phyloP scores from a whole-genome alignment of 805 yeast genomes.

The Kregervanrija fluxuum region DNA sequence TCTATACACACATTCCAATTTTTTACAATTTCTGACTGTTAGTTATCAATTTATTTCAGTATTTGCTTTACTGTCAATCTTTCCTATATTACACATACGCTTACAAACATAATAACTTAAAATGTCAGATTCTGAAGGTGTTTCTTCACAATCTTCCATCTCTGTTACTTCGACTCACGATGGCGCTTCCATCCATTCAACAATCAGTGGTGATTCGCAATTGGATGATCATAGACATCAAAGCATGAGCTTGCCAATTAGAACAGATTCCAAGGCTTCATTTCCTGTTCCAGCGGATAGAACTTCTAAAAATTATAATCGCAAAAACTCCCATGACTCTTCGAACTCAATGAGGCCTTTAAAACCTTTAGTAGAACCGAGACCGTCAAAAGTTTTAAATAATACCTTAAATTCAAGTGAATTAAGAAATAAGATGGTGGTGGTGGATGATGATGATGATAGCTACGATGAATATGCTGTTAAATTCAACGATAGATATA shows the following conservation, averaged over 20 bases:
- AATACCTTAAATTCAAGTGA: constrained; percentile 21
- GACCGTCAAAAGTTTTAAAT: constrained; percentile 6
- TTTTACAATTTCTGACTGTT: too few relatives aligned
- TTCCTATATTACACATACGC: too few relatives aligned
- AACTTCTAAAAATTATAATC: not conserved
- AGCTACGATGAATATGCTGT: constrained; percentile 22
- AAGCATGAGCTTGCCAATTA: constrained; percentile 26
- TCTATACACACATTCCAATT: too few relatives aligned
- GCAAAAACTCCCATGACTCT: constrained; percentile 6
- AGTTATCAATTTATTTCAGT: not conserved
- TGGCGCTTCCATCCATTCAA: constrained; percentile 26
- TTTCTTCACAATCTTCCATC: constrained; percentile 18
- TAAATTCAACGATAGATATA: constrained; percentile 17
- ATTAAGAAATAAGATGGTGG: constrained; percentile 23
- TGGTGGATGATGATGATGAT: constrained; percentile 24
- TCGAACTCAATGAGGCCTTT: not conserved
- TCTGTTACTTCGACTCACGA: constrained; percentile 25
- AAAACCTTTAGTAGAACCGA: not conserved
- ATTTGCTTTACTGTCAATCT: not conserved
- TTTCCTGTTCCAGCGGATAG: not conserved
- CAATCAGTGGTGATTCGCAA: constrained; percentile 29
- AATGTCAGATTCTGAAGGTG: constrained; percentile 17
- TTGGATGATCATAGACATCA: constrained; percentile 32
- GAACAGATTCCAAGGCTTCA: constrained; percentile 19
- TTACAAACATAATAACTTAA: constrained; percentile 1